Evolutionary conservation across 108 stramenopile species (phyloP).

Genomic region (Pinguiococcus pyrenoidosus): DNA sequence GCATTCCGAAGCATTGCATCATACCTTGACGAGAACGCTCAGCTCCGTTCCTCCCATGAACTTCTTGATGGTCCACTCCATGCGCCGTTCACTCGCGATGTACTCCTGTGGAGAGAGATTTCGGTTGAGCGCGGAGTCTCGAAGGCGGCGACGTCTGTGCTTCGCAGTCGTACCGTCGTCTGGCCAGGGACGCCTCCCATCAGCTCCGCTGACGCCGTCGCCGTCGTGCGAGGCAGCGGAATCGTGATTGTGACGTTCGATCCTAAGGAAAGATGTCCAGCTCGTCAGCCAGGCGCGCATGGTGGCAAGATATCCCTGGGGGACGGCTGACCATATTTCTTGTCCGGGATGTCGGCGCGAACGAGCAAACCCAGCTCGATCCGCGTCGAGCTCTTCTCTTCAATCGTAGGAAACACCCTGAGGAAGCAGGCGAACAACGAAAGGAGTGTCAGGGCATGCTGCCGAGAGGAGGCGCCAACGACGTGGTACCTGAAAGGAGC

Average conservation of each 20-base stretch:
- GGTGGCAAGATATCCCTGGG: too few species aligned
- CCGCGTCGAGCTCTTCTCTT: slow-evolving; percentile 52
- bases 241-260: slow-evolving; percentile 77
- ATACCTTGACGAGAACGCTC: slow-evolving; percentile 49
- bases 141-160: too few species aligned
- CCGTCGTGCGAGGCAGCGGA: slow-evolving; percentile 64
- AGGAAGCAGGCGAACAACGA: too few species aligned
- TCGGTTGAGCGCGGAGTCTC: neutral
- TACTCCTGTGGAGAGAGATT: slow-evolving; percentile 41
- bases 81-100: slow-evolving; percentile 53
- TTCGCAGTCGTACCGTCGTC: too few species aligned
- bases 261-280: too few species aligned
- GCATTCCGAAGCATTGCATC: too few species aligned
- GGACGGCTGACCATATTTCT: slow-evolving; percentile 92
- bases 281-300: too few species aligned
- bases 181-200: too few species aligned
- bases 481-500: slow-evolving; percentile 94
- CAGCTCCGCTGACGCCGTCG: too few species aligned
- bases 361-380: slow-evolving; percentile 35
- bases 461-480: too few species aligned
- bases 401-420: slow-evolving; percentile 86
- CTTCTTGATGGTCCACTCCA: slow-evolving; percentile 91
- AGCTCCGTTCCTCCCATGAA: slow-evolving; percentile 88
- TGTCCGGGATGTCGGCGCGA: slow-evolving; percentile 86
- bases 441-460: too few species aligned